Percentiles rank a stretch among this genome's conserved stretches.
Conservation (phyloP, 352 stramenopile species). For the Globisporangium heterothallicum region DNA sequence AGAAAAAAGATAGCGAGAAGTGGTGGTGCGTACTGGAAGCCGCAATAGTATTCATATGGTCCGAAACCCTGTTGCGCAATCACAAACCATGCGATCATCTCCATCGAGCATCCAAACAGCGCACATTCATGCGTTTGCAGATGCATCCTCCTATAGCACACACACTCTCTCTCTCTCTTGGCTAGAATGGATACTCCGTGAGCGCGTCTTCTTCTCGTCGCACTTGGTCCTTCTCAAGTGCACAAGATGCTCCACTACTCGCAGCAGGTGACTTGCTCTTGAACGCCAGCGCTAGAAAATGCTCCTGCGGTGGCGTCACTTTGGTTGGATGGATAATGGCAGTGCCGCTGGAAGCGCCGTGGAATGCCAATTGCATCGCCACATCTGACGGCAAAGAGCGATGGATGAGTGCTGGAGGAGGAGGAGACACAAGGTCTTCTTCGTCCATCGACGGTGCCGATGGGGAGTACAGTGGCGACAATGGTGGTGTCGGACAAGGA, state of each 20-base stretch:
- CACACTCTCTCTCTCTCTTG: background rate
- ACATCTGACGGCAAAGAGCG: background rate
- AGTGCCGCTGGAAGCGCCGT: background rate
- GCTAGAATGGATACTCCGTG: constrained; percentile 8
- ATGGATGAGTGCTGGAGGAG: background rate
- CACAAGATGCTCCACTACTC: background rate
- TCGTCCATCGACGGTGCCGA: constrained; percentile 24
- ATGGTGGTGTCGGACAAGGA: constrained; percentile 5
- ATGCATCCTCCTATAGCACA: background rate
- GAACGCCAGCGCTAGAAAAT: constrained; percentile 52
- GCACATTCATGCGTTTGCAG: constrained; percentile 8
- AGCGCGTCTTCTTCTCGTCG: constrained; percentile 16
- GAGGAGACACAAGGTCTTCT: background rate
- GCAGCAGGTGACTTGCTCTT: constrained; percentile 17
- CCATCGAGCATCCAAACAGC: background rate
- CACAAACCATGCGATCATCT: no score
- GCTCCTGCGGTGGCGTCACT: constrained; percentile 2
- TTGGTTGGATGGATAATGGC: constrained; percentile 9
- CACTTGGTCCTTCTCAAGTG: constrained; percentile 20
- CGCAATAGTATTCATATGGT: background rate
- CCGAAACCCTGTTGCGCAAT: constrained; percentile 4
- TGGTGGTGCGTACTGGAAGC: background rate
- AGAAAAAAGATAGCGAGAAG: no score
- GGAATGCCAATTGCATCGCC: constrained; percentile 8
- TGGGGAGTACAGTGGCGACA: constrained; percentile 20